These are phyloP conservation scores for Myxozyma geophila DNA, from an alignment of 805 yeast genomes.

Conservation along the genomic window DNA sequence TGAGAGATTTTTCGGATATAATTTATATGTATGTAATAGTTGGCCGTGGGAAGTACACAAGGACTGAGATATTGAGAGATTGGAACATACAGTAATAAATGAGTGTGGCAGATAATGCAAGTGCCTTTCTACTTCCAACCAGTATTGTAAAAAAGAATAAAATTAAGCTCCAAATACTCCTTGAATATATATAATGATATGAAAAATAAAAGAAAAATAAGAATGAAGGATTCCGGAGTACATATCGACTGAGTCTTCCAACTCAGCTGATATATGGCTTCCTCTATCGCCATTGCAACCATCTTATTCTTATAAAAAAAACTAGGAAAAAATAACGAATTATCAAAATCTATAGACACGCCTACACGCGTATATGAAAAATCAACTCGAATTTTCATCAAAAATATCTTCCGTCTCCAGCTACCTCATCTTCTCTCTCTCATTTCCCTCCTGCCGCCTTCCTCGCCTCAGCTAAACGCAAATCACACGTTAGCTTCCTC, in stretches of 20 bases:
- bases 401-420: not conserved
- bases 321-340: not conserved
- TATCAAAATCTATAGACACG: not conserved
- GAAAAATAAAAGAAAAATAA: not conserved
- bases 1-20: not conserved
- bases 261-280: no score
- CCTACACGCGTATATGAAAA: no score
- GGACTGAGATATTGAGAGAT: no score
- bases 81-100: no score
- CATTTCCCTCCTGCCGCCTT: constrained; percentile 18
- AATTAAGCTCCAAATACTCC: constrained; percentile 11
- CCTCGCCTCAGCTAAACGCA: constrained; percentile 24
- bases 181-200: not conserved
- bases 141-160: no score
- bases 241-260: no score
- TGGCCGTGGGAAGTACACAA: not conserved
- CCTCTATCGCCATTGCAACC: no score
- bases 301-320: not conserved
- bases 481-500: not conserved
- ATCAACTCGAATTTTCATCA: not conserved
- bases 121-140: no score
- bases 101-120: no score
- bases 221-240: no score
- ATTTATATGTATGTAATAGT: not conserved
- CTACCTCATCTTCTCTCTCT: no score